A percentile compares a stretch with the other conserved stretches of the same genome.
Conservation (phyloP, 2,329 filamentous ascomycete species). For the Paraphoma sp. region DNA sequence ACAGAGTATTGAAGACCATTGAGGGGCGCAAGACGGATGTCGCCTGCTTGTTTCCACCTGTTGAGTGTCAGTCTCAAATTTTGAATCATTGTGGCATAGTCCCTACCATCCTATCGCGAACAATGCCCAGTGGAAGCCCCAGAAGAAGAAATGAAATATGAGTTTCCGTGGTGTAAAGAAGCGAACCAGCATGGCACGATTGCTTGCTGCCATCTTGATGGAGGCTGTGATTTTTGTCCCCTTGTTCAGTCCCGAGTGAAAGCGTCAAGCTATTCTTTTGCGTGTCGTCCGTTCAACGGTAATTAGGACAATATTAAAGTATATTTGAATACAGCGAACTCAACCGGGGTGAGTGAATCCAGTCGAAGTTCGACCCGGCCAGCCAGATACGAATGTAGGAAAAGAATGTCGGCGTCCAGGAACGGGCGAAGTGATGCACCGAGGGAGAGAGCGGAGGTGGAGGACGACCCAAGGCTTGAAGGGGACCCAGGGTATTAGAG, state of each 20-base stretch:
- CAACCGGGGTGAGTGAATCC: slow-evolving; percentile 39
- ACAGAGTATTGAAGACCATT: slow-evolving; percentile 88
- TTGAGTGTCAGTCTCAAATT: background rate
- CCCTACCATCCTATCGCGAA: slow-evolving; percentile 86
- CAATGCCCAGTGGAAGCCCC: slow-evolving; percentile 77
- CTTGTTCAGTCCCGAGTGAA: background rate
- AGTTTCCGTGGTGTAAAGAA: slow-evolving; percentile 72
- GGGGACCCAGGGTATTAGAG: slow-evolving; percentile 47
- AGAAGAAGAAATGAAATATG: slow-evolving; percentile 81
- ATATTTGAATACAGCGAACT: slow-evolving; percentile 37
- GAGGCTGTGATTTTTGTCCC: background rate
- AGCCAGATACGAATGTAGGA: slow-evolving; percentile 51
- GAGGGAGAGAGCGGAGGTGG: slow-evolving; percentile 36
- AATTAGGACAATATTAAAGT: slow-evolving; percentile 46
- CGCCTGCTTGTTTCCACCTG: slow-evolving; percentile 79
- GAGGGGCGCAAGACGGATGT: slow-evolving; percentile 73
- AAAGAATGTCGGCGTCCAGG: slow-evolving; percentile 48
- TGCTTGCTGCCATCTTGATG: slow-evolving; percentile 22
- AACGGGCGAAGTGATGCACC: slow-evolving; percentile 35
- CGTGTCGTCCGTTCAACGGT: slow-evolving; percentile 37
- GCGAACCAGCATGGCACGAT: slow-evolving; percentile 16
- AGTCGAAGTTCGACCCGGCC: slow-evolving; percentile 50
- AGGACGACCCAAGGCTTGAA: slow-evolving; percentile 38
- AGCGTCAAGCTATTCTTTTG: slow-evolving; percentile 9
- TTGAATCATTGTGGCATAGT: slow-evolving; percentile 21